These are phyloP conservation scores for Bremia lactucae DNA, from an alignment of 352 stramenopile species.

Conservation along the genomic window DNA sequence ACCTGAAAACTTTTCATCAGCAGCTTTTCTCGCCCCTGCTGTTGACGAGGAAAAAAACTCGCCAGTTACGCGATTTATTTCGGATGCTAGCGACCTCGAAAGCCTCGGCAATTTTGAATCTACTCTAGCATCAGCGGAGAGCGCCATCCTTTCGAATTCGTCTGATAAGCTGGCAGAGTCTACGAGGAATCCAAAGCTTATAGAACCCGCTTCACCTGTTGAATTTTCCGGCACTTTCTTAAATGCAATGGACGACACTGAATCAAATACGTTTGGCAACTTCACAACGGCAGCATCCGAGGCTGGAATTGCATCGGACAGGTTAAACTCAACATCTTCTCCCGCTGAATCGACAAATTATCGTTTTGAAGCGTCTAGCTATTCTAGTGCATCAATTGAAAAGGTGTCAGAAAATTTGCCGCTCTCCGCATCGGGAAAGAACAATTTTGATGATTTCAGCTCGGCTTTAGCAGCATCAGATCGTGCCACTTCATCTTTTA, in stretches of 20 bases:
- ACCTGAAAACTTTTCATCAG: too few species aligned
- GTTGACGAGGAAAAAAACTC: too few species aligned
- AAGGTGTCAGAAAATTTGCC: not conserved
- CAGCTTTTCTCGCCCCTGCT: too few species aligned
- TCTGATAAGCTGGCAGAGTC: not conserved
- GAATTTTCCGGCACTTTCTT: too few species aligned
- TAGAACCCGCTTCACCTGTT: too few species aligned
- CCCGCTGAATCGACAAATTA: too few species aligned
- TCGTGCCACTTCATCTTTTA: conserved; percentile 65
- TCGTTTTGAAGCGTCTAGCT: not conserved
- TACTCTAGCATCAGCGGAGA: not conserved
- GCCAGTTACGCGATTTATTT: conserved; percentile 12
- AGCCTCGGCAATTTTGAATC: conserved; percentile 21
- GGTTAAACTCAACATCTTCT: too few species aligned
- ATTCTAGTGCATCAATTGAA: not conserved
- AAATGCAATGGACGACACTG: too few species aligned
- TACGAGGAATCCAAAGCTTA: not conserved
- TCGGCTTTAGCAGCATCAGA: conserved; percentile 22
- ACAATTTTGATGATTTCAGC: not conserved
- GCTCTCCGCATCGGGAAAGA: not conserved
- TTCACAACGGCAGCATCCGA: too few species aligned
- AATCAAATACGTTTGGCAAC: not conserved
- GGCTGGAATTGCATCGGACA: too few species aligned
- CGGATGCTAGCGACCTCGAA: conserved; percentile 8
- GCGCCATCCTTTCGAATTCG: not conserved